Conservation (phyloP, 2,329 filamentous ascomycete genomes). For the Dendryphion nanum region DNA sequence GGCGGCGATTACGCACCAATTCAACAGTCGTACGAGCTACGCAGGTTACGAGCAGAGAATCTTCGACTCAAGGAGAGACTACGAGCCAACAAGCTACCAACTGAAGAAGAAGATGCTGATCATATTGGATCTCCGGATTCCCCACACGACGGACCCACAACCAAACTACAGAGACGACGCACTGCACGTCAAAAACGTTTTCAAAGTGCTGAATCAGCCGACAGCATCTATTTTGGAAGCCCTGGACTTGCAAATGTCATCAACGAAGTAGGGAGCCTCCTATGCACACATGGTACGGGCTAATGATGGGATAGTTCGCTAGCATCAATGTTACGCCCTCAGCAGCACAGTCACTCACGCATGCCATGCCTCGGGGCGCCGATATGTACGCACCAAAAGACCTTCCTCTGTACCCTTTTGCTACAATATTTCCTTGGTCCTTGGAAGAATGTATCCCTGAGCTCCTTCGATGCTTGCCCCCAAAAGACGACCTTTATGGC, state of each 20-base stretch:
- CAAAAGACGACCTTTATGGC: constrained; percentile 37
- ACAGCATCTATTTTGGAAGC: constrained; percentile 51
- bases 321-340: constrained; percentile 37
- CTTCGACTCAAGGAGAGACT: constrained; percentile 45
- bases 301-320: constrained; percentile 40
- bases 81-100: constrained; percentile 24
- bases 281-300: constrained; percentile 4
- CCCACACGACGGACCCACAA: constrained; percentile 16
- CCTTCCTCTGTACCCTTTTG: constrained; percentile 44
- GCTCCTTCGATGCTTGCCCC: constrained; percentile 40
- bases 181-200: constrained; percentile 37
- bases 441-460: constrained; percentile 35
- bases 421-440: constrained; percentile 42
- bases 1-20: constrained; percentile 48
- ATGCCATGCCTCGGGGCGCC: constrained; percentile 42
- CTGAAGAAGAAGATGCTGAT: constrained; percentile 27
- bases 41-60: constrained; percentile 47
- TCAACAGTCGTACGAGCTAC: constrained; percentile 48
- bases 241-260: constrained; percentile 50
- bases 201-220: constrained; percentile 39
- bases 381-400: constrained; percentile 43
- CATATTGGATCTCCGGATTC: constrained; percentile 20
- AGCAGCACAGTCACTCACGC: constrained; percentile 40
- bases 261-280: constrained; percentile 39
- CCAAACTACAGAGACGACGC: constrained; percentile 22